phyloP scores from a whole-genome alignment of 139 green algal genomes.

The Diplosphaera chodatii region DNA sequence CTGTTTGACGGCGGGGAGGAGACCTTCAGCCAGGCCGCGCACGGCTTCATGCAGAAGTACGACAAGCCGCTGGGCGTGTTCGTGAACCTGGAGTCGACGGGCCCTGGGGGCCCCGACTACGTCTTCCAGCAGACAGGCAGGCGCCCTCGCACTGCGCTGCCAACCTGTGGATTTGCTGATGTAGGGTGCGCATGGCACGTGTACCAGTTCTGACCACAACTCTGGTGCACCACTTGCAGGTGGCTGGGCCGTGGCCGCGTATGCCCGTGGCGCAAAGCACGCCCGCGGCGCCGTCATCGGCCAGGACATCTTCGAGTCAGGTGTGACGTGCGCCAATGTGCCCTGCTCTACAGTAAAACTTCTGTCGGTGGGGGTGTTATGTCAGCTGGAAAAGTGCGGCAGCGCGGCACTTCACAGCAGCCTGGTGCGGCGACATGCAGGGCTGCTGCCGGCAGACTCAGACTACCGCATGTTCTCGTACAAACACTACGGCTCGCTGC shows the following conservation, averaged over 20 bases:
- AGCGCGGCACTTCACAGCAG: no score
- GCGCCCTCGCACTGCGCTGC: not conserved
- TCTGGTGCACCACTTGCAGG: no score
- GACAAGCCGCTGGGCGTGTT: constrained; percentile 43
- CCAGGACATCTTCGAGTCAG: constrained; percentile 48
- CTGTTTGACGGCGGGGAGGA: constrained; percentile 64
- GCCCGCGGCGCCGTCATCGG: constrained; percentile 47
- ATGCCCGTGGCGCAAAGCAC: constrained; percentile 26
- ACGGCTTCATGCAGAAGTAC: constrained; percentile 16
- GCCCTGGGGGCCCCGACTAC: constrained; percentile 55
- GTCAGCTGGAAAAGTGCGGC: no score
- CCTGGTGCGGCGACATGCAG: no score
- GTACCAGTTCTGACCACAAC: no score
- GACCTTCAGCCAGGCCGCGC: constrained; percentile 31
- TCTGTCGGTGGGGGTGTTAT: no score
- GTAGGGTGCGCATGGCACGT: no score
- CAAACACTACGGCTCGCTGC: constrained; percentile 35
- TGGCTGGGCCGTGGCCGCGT: constrained; percentile 47
- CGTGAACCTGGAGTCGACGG: constrained; percentile 73
- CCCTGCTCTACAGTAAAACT: no score
- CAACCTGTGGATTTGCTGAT: not conserved
- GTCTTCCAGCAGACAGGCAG: constrained; percentile 65
- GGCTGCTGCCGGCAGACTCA: constrained; percentile 68
- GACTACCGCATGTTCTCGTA: constrained; percentile 70
- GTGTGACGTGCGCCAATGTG: no score